phyloP scores from a whole-genome alignment of 2,329 filamentous ascomycete genomes.

The Lecanicillium sp. region DNA sequence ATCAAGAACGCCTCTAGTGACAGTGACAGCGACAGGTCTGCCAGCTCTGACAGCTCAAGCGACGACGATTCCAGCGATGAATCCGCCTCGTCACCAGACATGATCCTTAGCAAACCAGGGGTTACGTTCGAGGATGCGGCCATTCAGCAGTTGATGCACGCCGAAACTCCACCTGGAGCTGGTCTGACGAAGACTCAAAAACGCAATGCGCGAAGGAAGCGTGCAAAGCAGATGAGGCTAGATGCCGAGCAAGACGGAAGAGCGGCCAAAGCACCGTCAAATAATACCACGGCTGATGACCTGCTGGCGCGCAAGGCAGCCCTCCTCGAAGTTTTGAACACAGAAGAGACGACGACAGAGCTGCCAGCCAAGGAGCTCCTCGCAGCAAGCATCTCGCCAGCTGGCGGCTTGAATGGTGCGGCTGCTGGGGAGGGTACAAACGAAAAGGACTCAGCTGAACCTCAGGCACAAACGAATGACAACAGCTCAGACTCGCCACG shows the following conservation, averaged over 20 bases:
- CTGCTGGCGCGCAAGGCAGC: conserved; percentile 6
- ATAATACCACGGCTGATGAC: neutral
- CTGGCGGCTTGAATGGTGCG: too few relatives aligned
- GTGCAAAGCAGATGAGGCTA: conserved; percentile 20
- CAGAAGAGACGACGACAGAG: neutral
- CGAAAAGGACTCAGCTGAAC: neutral
- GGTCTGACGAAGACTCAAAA: conserved; percentile 39
- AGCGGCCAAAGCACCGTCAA: conserved; percentile 12
- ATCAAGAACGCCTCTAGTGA: neutral
- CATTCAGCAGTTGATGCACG: too few relatives aligned
- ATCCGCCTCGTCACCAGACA: neutral
- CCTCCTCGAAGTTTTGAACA: neutral
- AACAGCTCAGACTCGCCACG: neutral
- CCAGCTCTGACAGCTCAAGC: conserved; percentile 1
- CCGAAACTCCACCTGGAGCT: conserved; percentile 21
- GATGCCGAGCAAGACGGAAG: conserved; percentile 9
- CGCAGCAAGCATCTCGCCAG: neutral
- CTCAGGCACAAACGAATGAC: conserved; percentile 8
- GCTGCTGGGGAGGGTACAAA: too few relatives aligned
- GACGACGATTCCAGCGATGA: conserved; percentile 11
- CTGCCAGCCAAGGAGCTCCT: neutral
- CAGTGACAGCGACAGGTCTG: conserved; percentile 3
- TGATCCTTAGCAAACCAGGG: too few relatives aligned
- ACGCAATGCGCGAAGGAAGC: conserved; percentile 42
- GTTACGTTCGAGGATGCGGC: too few relatives aligned